These are phyloP conservation scores for Ascochyta fabae DNA, from an alignment of 2,329 filamentous ascomycete species.

Conservation along the genomic window DNA sequence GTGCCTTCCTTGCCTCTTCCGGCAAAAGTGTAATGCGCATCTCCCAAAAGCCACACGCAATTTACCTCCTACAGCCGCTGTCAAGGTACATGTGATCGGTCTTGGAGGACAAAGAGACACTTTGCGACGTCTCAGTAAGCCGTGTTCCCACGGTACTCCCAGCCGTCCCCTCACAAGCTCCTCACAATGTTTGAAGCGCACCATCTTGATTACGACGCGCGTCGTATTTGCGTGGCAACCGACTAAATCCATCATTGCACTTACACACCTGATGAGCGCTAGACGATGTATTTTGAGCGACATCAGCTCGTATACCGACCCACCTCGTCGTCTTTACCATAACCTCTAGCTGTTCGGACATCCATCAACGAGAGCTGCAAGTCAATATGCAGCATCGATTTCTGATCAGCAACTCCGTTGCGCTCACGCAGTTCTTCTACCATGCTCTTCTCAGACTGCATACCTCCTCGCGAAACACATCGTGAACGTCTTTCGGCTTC, in stretches of 20 bases:
- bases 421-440: not conserved
- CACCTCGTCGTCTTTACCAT: not conserved
- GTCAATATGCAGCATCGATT: not conserved
- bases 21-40: slow-evolving; percentile 12
- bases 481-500: not conserved
- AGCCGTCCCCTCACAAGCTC: slow-evolving; percentile 10
- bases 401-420: not conserved
- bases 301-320: slow-evolving; percentile 5
- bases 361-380: not conserved
- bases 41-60: slow-evolving; percentile 11
- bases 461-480: not conserved
- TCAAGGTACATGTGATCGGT: slow-evolving; percentile 20
- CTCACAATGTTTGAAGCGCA: slow-evolving; percentile 23
- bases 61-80: slow-evolving; percentile 8
- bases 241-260: slow-evolving; percentile 19
- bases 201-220: slow-evolving; percentile 27
- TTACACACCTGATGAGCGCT: slow-evolving; percentile 23
- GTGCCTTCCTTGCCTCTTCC: slow-evolving; percentile 13
- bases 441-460: not conserved
- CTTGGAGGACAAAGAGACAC: slow-evolving; percentile 4
- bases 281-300: slow-evolving; percentile 17
- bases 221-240: slow-evolving; percentile 35
- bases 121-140: slow-evolving; percentile 12
- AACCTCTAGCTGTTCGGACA: not conserved
- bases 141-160: not conserved